Conservation (phyloP, 1,139 yeast species). For the Sugiyamaella paludigena region DNA sequence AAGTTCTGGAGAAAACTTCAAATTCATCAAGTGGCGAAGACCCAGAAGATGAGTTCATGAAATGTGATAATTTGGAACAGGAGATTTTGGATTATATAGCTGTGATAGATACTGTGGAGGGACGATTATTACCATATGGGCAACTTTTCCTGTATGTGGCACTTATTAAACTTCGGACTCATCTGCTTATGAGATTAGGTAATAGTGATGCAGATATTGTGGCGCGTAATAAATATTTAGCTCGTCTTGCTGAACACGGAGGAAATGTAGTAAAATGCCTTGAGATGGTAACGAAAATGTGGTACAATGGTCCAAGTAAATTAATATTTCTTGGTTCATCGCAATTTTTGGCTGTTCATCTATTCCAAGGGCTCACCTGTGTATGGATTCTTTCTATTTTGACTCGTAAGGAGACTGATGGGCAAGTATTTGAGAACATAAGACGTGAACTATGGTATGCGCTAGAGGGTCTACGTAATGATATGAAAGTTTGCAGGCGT, state of each 20-base stretch:
- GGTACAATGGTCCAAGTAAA: conserved; percentile 5
- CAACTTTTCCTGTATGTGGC: conserved; percentile 10
- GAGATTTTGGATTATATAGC: conserved; percentile 10
- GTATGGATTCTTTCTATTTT: conserved; percentile 15
- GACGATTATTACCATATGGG: conserved; percentile 14
- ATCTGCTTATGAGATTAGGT: conserved; percentile 9
- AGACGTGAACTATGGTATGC: conserved; percentile 4
- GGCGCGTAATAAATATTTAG: conserved; percentile 8
- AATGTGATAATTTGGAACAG: conserved; percentile 8
- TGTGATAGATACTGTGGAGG: conserved; percentile 10
- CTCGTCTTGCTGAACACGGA: conserved; percentile 5
- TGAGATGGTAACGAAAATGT: conserved; percentile 5
- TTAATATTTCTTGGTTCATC: conserved; percentile 15
- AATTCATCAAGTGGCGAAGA: background rate
- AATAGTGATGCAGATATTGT: conserved; percentile 3
- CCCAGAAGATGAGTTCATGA: conserved; percentile 1
- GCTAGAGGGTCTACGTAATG: conserved; percentile 10
- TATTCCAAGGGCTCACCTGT: conserved; percentile 16
- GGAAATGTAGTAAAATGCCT: conserved; percentile 2
- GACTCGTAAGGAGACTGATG: conserved; percentile 4
- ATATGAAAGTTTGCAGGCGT: conserved; percentile 13
- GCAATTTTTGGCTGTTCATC: conserved; percentile 14
- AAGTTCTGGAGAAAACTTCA: conserved; percentile 2
- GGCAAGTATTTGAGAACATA: conserved; percentile 5
- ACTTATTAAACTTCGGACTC: conserved; percentile 13